A percentile compares a stretch with the other conserved stretches of the same genome.
These are phyloP conservation scores for Lactarius sp. DNA, from an alignment of 768 basidiomycete genomes.

Conservation along the genomic window DNA sequence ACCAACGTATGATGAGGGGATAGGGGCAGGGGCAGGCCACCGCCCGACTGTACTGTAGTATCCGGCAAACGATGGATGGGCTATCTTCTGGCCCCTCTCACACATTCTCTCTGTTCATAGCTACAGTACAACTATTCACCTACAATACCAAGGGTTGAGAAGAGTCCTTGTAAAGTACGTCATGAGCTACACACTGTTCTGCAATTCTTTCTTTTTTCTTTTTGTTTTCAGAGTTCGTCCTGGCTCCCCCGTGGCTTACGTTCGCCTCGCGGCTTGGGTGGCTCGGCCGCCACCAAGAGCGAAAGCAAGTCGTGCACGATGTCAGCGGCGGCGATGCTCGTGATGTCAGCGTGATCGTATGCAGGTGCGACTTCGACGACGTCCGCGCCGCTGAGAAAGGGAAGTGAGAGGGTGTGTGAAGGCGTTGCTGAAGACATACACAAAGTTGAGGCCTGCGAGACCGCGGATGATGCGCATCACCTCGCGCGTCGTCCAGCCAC, in stretches of 20 bases:
- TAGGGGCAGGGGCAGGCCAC: neutral
- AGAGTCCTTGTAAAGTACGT: neutral
- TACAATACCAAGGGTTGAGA: neutral
- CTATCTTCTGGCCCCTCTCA: neutral
- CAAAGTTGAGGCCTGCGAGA: slow-evolving; percentile 70
- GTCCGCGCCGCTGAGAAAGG: slow-evolving; percentile 53
- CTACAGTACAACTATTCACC: neutral
- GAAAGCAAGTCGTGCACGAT: slow-evolving; percentile 65
- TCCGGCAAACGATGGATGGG: slow-evolving; percentile 12
- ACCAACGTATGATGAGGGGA: slow-evolving; percentile 59
- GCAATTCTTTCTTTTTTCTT: neutral
- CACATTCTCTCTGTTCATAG: neutral
- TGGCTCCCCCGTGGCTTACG: slow-evolving; percentile 18
- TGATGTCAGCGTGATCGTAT: slow-evolving; percentile 70
- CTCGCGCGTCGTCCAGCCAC: slow-evolving; percentile 82
- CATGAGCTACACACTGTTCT: neutral
- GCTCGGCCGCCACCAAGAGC: slow-evolving; percentile 46
- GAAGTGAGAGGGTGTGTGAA: neutral
- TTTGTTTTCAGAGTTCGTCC: slow-evolving; percentile 31
- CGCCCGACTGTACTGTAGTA: neutral
- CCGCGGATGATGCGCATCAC: slow-evolving; percentile 78
- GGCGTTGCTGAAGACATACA: slow-evolving; percentile 43
- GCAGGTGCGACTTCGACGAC: slow-evolving; percentile 71
- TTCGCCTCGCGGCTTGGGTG: slow-evolving; percentile 32
- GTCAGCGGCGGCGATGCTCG: slow-evolving; percentile 63